phyloP scores from a whole-genome alignment of 192 early-diverging fungal species.

The Chytriomyces hyalinus region DNA sequence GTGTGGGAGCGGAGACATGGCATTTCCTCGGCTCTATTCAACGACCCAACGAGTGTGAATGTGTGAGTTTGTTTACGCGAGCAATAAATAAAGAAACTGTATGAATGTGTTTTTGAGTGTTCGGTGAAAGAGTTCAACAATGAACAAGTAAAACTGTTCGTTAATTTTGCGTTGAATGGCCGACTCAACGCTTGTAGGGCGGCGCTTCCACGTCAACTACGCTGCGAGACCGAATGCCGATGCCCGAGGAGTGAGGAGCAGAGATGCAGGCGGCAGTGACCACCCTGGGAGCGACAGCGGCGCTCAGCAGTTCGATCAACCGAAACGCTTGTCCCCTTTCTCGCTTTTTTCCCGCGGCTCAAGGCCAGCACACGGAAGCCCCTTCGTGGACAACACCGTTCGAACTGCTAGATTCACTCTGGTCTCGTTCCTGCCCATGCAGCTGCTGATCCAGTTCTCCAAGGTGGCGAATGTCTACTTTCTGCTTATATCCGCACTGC shows the following conservation, averaged over 20 bases:
- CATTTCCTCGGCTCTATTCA: conserved; percentile 11
- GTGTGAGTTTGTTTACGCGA: no score
- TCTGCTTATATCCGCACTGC: conserved; percentile 85
- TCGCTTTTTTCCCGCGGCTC: no score
- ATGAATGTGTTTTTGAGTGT: neutral
- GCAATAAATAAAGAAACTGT: neutral
- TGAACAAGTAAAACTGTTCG: no score
- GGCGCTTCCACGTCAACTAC: no score
- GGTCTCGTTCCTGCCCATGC: conserved; percentile 66
- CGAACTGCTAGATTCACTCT: conserved; percentile 70
- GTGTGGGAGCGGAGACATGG: conserved; percentile 35
- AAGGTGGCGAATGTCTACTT: conserved; percentile 76
- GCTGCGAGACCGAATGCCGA: no score
- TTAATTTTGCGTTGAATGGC: no score
- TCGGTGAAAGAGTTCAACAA: neutral
- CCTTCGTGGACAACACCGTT: conserved; percentile 59
- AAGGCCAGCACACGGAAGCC: neutral
- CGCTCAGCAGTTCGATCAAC: no score
- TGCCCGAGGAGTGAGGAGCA: no score
- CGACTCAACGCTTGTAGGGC: no score
- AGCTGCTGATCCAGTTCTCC: conserved; percentile 69
- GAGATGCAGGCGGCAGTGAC: no score
- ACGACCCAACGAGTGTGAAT: neutral
- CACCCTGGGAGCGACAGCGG: no score
- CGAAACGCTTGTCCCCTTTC: no score